Evolutionary conservation across 208 protist species (phyloP).

Genomic region (Vickermania spadyakhi): DNA sequence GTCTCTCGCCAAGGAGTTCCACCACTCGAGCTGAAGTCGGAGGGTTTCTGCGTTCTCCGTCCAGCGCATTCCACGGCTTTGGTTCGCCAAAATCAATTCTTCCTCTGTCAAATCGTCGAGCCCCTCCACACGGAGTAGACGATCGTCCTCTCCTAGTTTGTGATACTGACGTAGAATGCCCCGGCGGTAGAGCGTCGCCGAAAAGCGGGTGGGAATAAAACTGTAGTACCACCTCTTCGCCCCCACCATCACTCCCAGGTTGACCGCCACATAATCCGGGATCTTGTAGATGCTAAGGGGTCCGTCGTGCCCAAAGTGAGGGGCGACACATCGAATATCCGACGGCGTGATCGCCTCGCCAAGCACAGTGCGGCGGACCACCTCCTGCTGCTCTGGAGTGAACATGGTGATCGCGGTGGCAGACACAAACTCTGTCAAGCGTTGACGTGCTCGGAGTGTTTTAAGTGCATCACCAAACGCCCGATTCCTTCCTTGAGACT

Average conservation of each 20-base stretch:
- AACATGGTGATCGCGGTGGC: constrained; percentile 77
- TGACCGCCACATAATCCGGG: constrained; percentile 61
- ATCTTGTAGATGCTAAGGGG: constrained; percentile 81
- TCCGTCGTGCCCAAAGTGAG: constrained; percentile 65
- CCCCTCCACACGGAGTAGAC: constrained; percentile 69
- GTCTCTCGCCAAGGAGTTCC: constrained; percentile 64
- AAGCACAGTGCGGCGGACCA: constrained; percentile 56
- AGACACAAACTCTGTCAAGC: constrained; percentile 78
- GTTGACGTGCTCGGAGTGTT: constrained; percentile 69
- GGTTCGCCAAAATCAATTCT: constrained; percentile 81
- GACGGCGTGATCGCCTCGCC: constrained; percentile 70
- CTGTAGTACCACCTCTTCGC: constrained; percentile 70
- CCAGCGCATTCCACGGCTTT: constrained; percentile 83
- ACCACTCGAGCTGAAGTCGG: constrained; percentile 82
- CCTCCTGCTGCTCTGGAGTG: constrained; percentile 68
- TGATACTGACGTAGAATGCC: constrained; percentile 72
- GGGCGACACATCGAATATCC: constrained; percentile 66
- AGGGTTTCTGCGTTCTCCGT: constrained; percentile 76
- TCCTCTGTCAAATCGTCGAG: constrained; percentile 63
- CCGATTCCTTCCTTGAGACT: constrained; percentile 78
- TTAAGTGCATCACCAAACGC: constrained; percentile 63
- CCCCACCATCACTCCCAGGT: constrained; percentile 55
- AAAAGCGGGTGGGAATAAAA: constrained; percentile 46
- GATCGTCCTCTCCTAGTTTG: constrained; percentile 73
- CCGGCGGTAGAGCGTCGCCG: constrained; percentile 51